Evolutionary conservation across 768 basidiomycete species (phyloP), one percentile per base, ranked within the genome.

Genomic region (Auriscalpium vulgare): DNA sequence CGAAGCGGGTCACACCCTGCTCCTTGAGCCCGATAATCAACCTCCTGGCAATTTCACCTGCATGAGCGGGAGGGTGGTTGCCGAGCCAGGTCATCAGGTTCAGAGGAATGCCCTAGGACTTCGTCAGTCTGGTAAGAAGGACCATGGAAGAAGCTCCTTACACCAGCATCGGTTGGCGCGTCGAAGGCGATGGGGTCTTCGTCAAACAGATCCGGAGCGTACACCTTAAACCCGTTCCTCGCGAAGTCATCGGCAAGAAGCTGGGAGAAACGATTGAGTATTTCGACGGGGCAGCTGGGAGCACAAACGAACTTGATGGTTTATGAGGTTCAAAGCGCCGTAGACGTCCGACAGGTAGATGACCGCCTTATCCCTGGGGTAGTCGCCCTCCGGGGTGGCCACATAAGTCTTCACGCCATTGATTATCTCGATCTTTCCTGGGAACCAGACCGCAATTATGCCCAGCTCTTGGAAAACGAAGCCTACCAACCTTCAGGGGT

Each of bases 231-330:
- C 10, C 75, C 75, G 50, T 74, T 74, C 19, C 56, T 60, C 29
- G 75, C 73, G 60, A 72, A 75, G 57, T 73, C 75, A 54, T 79
- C 78, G 5, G 70, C 71, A 14, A 78, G 70, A 13, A 75, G 62
- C 76, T 79, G 56, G 16, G 19, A n/a, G 10, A 17, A 9, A 43
- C 14, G 40, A 17, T 43, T 43, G 14, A 43, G 40, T 6, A 43
- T 9, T 5, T 13, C 40, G 4, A 43, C 13, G 17, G 4, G 17
- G 40, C 14, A 17, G 8, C 4, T 43, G 40, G 7, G 3, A 5
- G 23, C 13, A 14, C 11, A 16, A 44, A 35, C 50, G 65, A 43
- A 43, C 73, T 45, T 51, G 58, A 59, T 67, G 67, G 65, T 76
- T 77, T 47, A 51, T 37, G 23, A 74, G 62, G 2, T 59, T 51